Evolutionary conservation across 2,329 filamentous ascomycete species (phyloP), one percentile per base, ranked within the genome.

Genomic region (Aspergillus versicolor): DNA sequence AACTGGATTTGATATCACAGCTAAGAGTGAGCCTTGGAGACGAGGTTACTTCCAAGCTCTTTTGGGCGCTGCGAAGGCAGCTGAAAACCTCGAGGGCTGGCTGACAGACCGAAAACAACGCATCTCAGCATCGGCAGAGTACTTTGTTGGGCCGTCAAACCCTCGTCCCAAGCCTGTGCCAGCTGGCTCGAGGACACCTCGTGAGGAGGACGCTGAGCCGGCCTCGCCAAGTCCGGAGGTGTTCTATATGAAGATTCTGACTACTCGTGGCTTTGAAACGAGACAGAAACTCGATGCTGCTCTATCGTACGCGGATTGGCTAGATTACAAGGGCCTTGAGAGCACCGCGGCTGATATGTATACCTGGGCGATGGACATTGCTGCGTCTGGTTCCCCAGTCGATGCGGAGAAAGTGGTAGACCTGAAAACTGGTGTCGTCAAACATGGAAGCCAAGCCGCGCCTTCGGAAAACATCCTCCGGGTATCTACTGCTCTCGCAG

Each of bases 41-140:
- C 82, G 90, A 54, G 92, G 91, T 1, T 97, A 97, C 74, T 92
- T 88, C 67, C 86, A 95, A 67, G 83, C 87, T 3, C 76, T 97
- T 46, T 90, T 97, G 85, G 82, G 88, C 11, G 85, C 85, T 58
- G 92, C 88, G 0, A 84, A 85, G 63, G 85, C 88, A 0, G 87
- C 91, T 4, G 92, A 97, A 74, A 85, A 92, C 64, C 77, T 95
- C 22, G 90, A 96, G 62, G 89, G 88, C 47, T 91, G 88, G 82
- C 80, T 95, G 15, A 80, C 82, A 43, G 91, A 96, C 72, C 85
- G 75, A 44, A 87, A 82, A 8, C 81, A 86, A 61, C 81, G 82
- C 42, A 75, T 88, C 24, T 82, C 88, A 30, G 93, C 90, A 63
- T 86, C 90, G 0, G 82, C 84, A 5, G 86, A 90, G 45, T 86